phyloP scores from a whole-genome alignment of 108 stramenopile genomes.

The Bacterosira constricta region DNA sequence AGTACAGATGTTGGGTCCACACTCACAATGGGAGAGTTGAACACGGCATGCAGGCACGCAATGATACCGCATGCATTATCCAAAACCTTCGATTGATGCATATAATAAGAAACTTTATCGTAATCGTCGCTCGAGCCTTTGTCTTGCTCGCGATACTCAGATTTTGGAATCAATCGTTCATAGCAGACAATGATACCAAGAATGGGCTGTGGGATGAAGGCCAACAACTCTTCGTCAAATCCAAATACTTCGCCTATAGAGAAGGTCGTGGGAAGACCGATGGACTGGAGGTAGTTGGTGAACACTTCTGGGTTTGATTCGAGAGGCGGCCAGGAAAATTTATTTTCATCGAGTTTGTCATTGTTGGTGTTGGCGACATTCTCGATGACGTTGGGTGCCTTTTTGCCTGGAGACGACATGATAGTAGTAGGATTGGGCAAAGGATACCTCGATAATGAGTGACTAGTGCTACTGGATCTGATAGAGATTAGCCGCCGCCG shows the following conservation, averaged over 20 bases:
- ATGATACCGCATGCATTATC: conserved; percentile 72
- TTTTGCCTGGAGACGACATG: not conserved
- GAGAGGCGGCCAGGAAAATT: conserved; percentile 68
- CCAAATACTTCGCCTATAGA: conserved; percentile 61
- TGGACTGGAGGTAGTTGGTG: conserved; percentile 50
- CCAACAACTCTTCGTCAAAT: conserved; percentile 62
- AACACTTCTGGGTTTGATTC: conserved; percentile 67
- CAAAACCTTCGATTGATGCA: conserved; percentile 55
- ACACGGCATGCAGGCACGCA: conserved; percentile 64
- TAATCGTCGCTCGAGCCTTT: conserved; percentile 41
- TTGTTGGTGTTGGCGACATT: too few species aligned
- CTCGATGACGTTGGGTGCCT: not conserved
- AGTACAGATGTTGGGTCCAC: conserved; percentile 36
- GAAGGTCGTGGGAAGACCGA: conserved; percentile 48
- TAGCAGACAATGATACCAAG: conserved; percentile 58
- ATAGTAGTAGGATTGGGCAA: not conserved
- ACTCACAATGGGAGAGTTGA: conserved; percentile 36
- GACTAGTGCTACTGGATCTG: too few species aligned
- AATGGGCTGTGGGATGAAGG: conserved; percentile 58
- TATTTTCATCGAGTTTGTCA: conserved; percentile 8
- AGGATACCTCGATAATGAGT: too few species aligned
- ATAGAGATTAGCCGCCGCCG: too few species aligned
- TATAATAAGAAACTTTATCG: conserved; percentile 49
- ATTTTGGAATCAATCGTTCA: conserved; percentile 51
- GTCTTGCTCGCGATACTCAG: conserved; percentile 35